These are phyloP conservation scores for Cyclotella cryptica DNA, from an alignment of 108 stramenopile species.

Conservation along the genomic window DNA sequence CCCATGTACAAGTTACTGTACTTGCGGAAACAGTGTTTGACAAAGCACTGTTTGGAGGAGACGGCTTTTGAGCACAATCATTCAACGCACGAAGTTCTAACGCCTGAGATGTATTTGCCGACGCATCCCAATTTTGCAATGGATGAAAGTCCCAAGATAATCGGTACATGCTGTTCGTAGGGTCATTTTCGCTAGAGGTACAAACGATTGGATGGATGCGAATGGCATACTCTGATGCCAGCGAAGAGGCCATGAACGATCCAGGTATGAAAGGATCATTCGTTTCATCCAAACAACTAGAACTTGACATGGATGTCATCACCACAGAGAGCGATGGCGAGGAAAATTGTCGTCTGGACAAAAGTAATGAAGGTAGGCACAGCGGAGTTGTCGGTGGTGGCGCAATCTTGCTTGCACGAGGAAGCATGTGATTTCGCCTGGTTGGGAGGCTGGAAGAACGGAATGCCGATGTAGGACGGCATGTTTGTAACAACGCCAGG, in stretches of 20 bases:
- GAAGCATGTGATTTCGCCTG: too few relatives aligned
- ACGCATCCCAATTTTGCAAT: neutral
- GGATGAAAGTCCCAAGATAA: constrained; percentile 7
- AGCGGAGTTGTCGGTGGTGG: too few relatives aligned
- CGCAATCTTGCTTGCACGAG: too few relatives aligned
- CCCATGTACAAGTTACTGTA: constrained; percentile 5
- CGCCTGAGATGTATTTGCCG: neutral
- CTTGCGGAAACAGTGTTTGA: neutral
- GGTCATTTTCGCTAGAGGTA: neutral
- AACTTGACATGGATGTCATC: too few relatives aligned
- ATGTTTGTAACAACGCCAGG: too few relatives aligned
- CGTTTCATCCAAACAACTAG: too few relatives aligned
- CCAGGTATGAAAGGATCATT: too few relatives aligned
- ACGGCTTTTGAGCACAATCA: neutral
- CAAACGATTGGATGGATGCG: neutral
- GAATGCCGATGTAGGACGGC: too few relatives aligned
- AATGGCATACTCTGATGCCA: constrained; percentile 16
- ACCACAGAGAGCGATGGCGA: too few relatives aligned
- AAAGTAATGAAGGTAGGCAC: too few relatives aligned
- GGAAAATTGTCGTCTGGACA: too few relatives aligned
- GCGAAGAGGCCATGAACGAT: neutral
- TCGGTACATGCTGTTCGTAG: neutral
- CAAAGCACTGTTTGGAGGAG: neutral
- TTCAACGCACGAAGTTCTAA: neutral
- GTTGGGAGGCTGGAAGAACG: too few relatives aligned